A percentile compares a stretch with the other conserved stretches of the same genome.
Conservation (phyloP, 202 grass and related monocot species). For the Saccharum hybrid region DNA sequence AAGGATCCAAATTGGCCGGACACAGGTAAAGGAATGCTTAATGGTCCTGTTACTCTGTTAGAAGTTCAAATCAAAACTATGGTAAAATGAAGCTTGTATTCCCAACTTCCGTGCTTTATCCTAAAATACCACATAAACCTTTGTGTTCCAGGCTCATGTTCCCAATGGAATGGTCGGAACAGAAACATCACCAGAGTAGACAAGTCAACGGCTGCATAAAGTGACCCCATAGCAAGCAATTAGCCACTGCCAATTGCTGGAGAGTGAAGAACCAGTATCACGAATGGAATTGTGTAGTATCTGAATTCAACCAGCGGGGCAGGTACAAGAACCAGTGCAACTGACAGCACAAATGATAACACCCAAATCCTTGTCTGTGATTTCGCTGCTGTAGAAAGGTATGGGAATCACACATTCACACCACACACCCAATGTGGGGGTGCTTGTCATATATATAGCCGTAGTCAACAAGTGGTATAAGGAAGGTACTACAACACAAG, state of each 20-base stretch:
- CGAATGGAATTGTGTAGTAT: constrained; percentile 93
- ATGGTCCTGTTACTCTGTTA: neutral
- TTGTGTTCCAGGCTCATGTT: constrained; percentile 73
- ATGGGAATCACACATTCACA: too few species aligned
- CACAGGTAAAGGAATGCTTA: neutral
- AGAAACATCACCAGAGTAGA: constrained; percentile 75
- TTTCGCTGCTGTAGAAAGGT: constrained; percentile 49
- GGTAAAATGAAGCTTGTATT: constrained; percentile 2
- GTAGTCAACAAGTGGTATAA: too few species aligned
- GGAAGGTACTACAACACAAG: too few species aligned
- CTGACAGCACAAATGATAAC: constrained; percentile 68
- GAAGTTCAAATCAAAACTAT: neutral
- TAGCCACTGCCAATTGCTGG: constrained; percentile 43
- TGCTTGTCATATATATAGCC: too few species aligned
- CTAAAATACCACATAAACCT: constrained; percentile 92
- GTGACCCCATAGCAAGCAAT: constrained; percentile 53
- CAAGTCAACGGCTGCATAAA: constrained; percentile 65
- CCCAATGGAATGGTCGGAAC: constrained; percentile 81
- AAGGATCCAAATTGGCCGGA: neutral
- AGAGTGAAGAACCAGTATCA: constrained; percentile 77
- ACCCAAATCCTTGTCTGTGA: constrained; percentile 72
- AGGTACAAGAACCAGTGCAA: constrained; percentile 73
- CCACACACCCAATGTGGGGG: too few species aligned
- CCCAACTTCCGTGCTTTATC: neutral
- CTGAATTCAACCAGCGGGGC: constrained; percentile 90